These are phyloP conservation scores for Daldinia vernicosa DNA, from an alignment of 495 filamentous ascomycete genomes.

Conservation along the genomic window DNA sequence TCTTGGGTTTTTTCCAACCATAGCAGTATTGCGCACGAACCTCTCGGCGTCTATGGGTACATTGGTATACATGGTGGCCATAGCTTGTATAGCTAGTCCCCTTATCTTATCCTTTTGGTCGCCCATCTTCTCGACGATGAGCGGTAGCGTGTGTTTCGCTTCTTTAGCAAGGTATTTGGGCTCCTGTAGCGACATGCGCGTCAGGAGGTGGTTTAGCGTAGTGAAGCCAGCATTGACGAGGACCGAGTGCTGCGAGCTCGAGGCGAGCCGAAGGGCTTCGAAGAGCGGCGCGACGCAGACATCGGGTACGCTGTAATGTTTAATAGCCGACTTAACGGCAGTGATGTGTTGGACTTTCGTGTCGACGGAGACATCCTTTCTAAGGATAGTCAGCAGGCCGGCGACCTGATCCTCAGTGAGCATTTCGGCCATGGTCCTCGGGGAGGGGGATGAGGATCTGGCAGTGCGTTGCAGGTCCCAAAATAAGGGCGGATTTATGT, in stretches of 20 bases:
- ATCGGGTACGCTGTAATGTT: constrained; percentile 85
- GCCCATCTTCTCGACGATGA: constrained; percentile 84
- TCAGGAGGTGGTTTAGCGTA: constrained; percentile 82
- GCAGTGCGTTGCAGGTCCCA: constrained; percentile 12
- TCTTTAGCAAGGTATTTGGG: constrained; percentile 71
- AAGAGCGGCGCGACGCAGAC: constrained; percentile 74
- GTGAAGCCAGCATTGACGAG: constrained; percentile 82
- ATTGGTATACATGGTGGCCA: constrained; percentile 77
- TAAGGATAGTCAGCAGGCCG: constrained; percentile 71
- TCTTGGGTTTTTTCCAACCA: constrained; percentile 80
- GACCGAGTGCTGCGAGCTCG: constrained; percentile 72
- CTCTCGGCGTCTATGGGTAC: constrained; percentile 77
- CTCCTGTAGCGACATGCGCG: constrained; percentile 83
- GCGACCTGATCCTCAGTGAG: constrained; percentile 70
- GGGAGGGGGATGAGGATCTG: constrained; percentile 39
- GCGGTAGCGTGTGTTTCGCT: constrained; percentile 70
- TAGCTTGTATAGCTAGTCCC: constrained; percentile 71
- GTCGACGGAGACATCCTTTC: constrained; percentile 75
- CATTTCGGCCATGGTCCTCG: constrained; percentile 59
- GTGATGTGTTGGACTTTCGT: constrained; percentile 75
- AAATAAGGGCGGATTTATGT: constrained; percentile 9
- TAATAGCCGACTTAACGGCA: constrained; percentile 82
- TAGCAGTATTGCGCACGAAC: constrained; percentile 76
- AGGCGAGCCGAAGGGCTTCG: constrained; percentile 73
- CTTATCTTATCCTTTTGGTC: constrained; percentile 87